Evolutionary conservation across 2,329 filamentous ascomycete species (phyloP).

Genomic region (Diaporthe vexans): DNA sequence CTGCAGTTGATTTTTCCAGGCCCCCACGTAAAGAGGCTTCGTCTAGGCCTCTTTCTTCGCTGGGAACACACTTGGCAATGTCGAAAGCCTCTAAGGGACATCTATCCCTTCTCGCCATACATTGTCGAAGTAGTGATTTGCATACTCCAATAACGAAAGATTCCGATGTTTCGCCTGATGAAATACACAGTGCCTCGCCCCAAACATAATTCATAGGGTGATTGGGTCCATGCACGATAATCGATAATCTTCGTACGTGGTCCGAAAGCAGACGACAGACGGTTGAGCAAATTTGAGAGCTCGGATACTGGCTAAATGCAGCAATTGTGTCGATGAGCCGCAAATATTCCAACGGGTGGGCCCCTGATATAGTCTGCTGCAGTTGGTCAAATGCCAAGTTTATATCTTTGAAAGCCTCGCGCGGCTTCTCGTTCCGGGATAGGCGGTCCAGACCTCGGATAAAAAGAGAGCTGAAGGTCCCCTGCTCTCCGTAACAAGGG

Average conservation of each 20-base stretch:
- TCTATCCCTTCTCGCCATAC: background rate
- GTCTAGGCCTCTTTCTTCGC: conserved; percentile 18
- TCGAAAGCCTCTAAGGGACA: background rate
- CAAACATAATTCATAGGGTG: conserved; percentile 19
- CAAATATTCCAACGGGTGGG: conserved; percentile 23
- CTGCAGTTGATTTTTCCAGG: background rate
- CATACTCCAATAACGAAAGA: background rate
- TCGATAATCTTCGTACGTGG: background rate
- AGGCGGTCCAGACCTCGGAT: conserved; percentile 27
- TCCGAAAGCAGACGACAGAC: conserved; percentile 30
- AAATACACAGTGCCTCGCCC: conserved; percentile 4
- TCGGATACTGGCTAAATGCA: conserved; percentile 17
- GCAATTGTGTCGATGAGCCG: conserved; percentile 1
- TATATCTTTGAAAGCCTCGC: conserved; percentile 18
- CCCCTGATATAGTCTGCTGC: background rate
- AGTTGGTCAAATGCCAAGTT: conserved; percentile 32
- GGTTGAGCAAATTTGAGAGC: conserved; percentile 2
- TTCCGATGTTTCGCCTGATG: background rate
- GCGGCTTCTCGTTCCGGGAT: background rate
- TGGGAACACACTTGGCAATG: conserved; percentile 14
- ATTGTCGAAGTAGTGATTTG: background rate
- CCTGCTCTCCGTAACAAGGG: conserved; percentile 11
- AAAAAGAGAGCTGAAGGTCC: conserved; percentile 7
- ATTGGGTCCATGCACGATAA: conserved; percentile 1
- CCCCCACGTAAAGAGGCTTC: background rate